These are phyloP conservation scores for Cutaneotrichosporon sp. DNA, from an alignment of 1,284 basidiomycete genomes.

Conservation along the genomic window DNA sequence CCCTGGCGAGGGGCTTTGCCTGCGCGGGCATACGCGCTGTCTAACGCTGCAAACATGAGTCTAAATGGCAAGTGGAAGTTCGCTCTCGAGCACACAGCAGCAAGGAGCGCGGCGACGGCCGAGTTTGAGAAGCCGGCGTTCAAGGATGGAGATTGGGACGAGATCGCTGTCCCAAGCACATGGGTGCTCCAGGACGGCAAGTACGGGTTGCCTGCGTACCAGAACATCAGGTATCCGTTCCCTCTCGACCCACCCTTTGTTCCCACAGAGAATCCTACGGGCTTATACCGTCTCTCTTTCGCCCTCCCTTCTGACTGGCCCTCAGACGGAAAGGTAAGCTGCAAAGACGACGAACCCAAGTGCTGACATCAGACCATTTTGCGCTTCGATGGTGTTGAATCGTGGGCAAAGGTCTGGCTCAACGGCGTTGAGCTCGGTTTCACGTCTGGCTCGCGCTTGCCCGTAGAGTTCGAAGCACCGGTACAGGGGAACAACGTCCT, in stretches of 20 bases:
- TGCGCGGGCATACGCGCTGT: conserved; percentile 16
- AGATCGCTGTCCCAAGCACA: conserved; percentile 11
- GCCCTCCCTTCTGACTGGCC: conserved; percentile 7
- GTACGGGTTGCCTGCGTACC: conserved; percentile 13
- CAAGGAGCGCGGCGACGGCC: neutral
- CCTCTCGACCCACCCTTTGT: conserved; percentile 14
- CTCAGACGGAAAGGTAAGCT: neutral
- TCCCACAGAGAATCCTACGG: conserved; percentile 20
- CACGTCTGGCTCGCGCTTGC: conserved; percentile 15
- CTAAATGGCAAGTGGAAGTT: conserved; percentile 25
- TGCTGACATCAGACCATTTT: conserved; percentile 10
- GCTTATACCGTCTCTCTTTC: conserved; percentile 13
- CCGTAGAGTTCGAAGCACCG: conserved; percentile 21
- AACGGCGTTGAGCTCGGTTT: conserved; percentile 21
- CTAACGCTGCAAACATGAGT: conserved; percentile 5
- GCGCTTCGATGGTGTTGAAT: conserved; percentile 28
- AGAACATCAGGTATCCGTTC: conserved; percentile 20
- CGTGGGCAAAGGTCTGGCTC: conserved; percentile 25
- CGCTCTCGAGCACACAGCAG: conserved; percentile 9
- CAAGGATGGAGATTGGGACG: conserved; percentile 9
- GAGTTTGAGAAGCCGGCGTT: conserved; percentile 5
- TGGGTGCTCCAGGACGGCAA: conserved; percentile 16
- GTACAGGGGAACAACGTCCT: conserved; percentile 6
- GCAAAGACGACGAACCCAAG: neutral
- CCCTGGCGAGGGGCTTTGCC: conserved; percentile 13